A percentile compares a stretch with the other conserved stretches of the same genome.
phyloP scores from a whole-genome alignment of 2,329 filamentous ascomycete genomes.

The Cytospora mali region DNA sequence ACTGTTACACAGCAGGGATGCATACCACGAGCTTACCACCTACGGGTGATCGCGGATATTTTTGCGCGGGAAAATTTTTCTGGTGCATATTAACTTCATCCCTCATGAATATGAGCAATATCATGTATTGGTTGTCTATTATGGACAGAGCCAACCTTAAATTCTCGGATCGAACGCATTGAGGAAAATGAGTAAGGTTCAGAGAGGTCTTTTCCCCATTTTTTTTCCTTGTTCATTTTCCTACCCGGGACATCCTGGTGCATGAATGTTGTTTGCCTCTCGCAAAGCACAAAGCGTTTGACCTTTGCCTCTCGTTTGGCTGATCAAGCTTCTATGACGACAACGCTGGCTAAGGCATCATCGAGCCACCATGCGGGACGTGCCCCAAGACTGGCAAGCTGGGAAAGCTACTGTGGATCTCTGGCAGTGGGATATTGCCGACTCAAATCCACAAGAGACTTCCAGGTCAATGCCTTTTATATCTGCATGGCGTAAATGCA shows the following conservation, averaged over 20 bases:
- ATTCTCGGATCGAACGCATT: neutral
- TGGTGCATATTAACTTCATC: constrained; percentile 1
- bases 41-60: constrained; percentile 24
- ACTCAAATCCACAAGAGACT: neutral
- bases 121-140: neutral
- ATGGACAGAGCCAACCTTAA: no score
- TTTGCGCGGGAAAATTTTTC: constrained; percentile 18
- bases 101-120: neutral
- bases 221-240: neutral
- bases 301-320: neutral
- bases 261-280: neutral
- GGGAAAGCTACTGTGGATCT: neutral
- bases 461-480: neutral
- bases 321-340: neutral
- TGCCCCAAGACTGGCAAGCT: neutral
- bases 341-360: neutral
- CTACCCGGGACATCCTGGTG: neutral
- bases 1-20: constrained; percentile 3
- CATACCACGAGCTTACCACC: constrained; percentile 4
- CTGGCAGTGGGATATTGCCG: no score
- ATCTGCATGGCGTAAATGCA: constrained; percentile 11
- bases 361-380: constrained; percentile 1
- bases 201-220: neutral
- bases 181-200: neutral
- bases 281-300: neutral